A percentile compares a stretch with the other conserved stretches of the same genome.
Conservation (phyloP, 106 monocot species). For the Dendrobium officinale region DNA sequence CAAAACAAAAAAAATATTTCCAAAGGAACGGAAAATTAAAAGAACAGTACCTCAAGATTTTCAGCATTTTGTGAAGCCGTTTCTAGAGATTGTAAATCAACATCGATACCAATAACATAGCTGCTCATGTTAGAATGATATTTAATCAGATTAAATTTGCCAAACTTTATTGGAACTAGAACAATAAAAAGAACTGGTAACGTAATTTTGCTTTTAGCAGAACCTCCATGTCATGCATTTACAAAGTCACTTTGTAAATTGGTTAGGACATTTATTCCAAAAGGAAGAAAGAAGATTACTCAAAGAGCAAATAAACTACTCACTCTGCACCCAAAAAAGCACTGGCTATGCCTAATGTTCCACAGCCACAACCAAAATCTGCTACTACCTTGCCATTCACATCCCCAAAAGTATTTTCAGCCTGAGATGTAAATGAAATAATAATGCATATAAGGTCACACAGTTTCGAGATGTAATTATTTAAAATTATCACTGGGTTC, state of each 20-base stretch:
- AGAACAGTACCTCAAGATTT: slow-evolving; percentile 67
- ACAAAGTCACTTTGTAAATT: neutral
- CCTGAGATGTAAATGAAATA: slow-evolving; percentile 30
- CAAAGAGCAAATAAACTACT: slow-evolving; percentile 22
- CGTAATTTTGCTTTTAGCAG: neutral
- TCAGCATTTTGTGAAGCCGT: slow-evolving; percentile 74
- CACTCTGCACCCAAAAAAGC: slow-evolving; percentile 88
- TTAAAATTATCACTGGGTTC: neutral
- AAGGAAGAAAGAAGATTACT: neutral
- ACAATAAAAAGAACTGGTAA: neutral
- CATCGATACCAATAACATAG: slow-evolving; percentile 72
- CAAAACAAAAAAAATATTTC: slow-evolving; percentile 1
- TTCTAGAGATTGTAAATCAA: slow-evolving; percentile 74
- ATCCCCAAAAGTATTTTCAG: slow-evolving; percentile 81
- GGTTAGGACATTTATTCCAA: neutral
- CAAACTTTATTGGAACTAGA: neutral
- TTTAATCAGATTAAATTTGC: neutral
- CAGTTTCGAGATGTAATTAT: neutral
- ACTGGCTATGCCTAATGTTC: slow-evolving; percentile 85
- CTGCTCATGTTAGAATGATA: slow-evolving; percentile 29
- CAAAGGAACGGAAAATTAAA: neutral
- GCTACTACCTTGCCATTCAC: slow-evolving; percentile 81
- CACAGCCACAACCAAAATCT: slow-evolving; percentile 98
- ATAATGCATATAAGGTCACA: neutral
- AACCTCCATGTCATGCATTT: neutral